A percentile compares a stretch with the other conserved stretches of the same genome.
These are phyloP conservation scores for Hordeum vulgare DNA, from an alignment of 176 grass and related monocot species.

Conservation along the genomic window MorexV3_pseudomolecules_assembly NC_058519.1:78133997-78134496, in stretches of 20 bases:
- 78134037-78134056: not conserved
- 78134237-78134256: not conserved
- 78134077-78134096: too few relatives aligned
- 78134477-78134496: not conserved
- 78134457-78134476: not conserved
- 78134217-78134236: too few relatives aligned
- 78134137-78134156: too few relatives aligned
- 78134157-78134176: too few relatives aligned
- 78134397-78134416: not conserved
- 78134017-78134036: not conserved
- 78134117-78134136: too few relatives aligned
- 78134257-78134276: not conserved
- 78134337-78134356: not conserved
- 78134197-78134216: not conserved
- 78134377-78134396: not conserved
- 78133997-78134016: not conserved
- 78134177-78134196: too few relatives aligned
- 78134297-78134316: too few relatives aligned
- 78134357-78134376: not conserved
- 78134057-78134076: not conserved
- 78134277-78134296: not conserved
- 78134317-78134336: not conserved
- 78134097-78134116: too few relatives aligned
- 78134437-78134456: not conserved
- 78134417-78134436: not conserved